Base-by-base conservation (phyloP, 768 basidiomycete genomes). In the Termitomyces sp. region DNA sequence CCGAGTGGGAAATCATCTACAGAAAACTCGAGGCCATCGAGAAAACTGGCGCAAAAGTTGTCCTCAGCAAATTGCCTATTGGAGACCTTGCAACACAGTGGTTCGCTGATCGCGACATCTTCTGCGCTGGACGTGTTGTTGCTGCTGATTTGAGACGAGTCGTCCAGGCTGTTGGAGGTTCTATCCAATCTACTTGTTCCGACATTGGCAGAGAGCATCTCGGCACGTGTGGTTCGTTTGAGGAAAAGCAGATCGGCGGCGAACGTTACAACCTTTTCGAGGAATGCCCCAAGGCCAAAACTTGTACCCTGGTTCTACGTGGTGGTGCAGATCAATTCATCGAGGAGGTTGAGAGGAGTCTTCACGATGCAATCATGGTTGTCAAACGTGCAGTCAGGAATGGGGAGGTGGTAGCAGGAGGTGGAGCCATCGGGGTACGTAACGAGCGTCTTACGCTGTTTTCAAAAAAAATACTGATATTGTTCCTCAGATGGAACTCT, bases 361-460 rank as follows among this genome's bases (percentile, higher is more conserved):
- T 99, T 64, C 96, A 99, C 68, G 97, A 99, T 69, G 95, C 96
- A 2, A 93, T 98, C 66, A 98, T 98, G 95, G 95, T 99, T n/a
- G 97, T 99, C 45, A 97, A 97, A 74, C 82, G 97, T 53, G 95
- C 97, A 4, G 87, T 99, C 64, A 88, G 88, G 68, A 98, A 94
- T 69, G 94, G 92, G 42, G 91, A 96, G 55, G 88, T 99, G 51
- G 97, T 99, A 36, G 97, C 97, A 10, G 97, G 97, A 36, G 97
- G 97, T 50, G 97, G 97, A 60, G 97, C 97, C 15, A 88, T 92
- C 55, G 97, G 98, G 85, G 95, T 94, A 68, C 62, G 72, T 65
- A 56, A 36, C 44, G 4, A 29, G 29, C 20, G 45, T 22, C 33
- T 56, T 15, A 47, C 6, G 37, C 13, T 20, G 55, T 29, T 28